Evolutionary conservation across 2,329 filamentous ascomycete species (phyloP).

Genomic region (Bipolaris cookei): DNA sequence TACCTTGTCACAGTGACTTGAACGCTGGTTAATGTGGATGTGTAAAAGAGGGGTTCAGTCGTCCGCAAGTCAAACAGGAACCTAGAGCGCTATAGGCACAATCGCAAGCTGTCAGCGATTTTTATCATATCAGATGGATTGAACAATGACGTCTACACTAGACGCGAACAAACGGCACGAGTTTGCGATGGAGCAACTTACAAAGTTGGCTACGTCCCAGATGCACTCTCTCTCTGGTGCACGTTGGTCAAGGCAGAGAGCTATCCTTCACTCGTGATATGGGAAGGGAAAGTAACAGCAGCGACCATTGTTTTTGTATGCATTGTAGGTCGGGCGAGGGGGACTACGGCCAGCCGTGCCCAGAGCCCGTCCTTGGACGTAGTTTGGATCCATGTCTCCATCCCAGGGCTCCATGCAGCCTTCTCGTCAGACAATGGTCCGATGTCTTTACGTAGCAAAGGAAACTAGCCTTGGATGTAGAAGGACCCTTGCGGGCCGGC

Average conservation of each 20-base stretch:
- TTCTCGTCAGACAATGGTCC: constrained; percentile 40
- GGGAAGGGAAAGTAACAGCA: constrained; percentile 21
- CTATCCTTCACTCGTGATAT: constrained; percentile 12
- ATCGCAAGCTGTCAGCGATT: constrained; percentile 11
- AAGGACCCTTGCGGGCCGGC: constrained; percentile 27
- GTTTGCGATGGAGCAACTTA: background rate
- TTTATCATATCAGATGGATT: constrained; percentile 10
- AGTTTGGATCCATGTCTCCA: constrained; percentile 26
- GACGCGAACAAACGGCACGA: constrained; percentile 3
- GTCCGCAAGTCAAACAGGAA: background rate
- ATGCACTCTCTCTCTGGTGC: constrained; percentile 1
- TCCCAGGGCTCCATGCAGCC: constrained; percentile 21
- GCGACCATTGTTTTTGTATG: constrained; percentile 27
- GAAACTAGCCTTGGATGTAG: constrained; percentile 6
- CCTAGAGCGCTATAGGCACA: background rate
- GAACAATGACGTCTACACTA: constrained; percentile 34
- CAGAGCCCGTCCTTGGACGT: constrained; percentile 24
- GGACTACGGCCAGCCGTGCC: constrained; percentile 10
- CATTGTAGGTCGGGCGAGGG: too few relatives aligned
- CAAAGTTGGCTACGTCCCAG: background rate
- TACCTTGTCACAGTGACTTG: constrained; percentile 9
- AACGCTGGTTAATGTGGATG: background rate
- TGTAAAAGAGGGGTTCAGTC: background rate
- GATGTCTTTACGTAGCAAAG: constrained; percentile 24
- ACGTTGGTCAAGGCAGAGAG: background rate